phyloP scores from a whole-genome alignment of 177 flowering plant genomes.

The Telopea speciosissima region DNA sequence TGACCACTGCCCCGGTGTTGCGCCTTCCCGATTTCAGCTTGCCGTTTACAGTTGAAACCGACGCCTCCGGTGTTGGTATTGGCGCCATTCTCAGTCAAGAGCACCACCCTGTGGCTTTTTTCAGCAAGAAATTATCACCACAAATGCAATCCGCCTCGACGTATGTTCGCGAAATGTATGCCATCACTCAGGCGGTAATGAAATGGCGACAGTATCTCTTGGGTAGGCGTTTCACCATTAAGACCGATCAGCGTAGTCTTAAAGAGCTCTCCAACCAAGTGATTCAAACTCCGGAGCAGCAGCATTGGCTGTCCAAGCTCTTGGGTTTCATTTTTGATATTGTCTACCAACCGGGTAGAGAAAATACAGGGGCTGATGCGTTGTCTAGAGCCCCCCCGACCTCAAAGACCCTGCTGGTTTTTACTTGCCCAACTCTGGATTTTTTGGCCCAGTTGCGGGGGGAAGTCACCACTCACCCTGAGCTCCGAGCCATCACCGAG shows the following conservation, averaged over 20 bases:
- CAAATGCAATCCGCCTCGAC: not conserved
- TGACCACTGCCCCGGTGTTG: not conserved
- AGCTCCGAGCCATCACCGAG: too few species aligned
- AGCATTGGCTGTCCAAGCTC: not conserved
- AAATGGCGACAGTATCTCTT: not conserved
- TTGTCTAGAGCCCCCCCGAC: not conserved
- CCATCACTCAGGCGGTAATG: not conserved
- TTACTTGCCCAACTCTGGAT: not conserved
- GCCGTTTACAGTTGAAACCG: not conserved
- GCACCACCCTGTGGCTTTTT: not conserved
- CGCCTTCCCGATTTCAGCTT: not conserved
- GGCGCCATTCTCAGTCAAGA: not conserved
- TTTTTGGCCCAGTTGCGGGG: too few species aligned
- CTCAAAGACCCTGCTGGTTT: too few species aligned
- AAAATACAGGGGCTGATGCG: not conserved
- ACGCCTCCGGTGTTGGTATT: not conserved
- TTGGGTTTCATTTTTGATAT: not conserved
- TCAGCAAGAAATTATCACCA: not conserved
- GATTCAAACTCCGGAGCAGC: not conserved
- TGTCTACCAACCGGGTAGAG: not conserved
- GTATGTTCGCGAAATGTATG: not conserved
- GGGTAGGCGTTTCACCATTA: not conserved
- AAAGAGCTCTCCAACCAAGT: not conserved
- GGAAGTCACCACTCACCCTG: too few species aligned
- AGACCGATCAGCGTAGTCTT: not conserved